Evolutionary conservation across 2,329 filamentous ascomycete species (phyloP).

Genomic region (Orbilia quercus): DNA sequence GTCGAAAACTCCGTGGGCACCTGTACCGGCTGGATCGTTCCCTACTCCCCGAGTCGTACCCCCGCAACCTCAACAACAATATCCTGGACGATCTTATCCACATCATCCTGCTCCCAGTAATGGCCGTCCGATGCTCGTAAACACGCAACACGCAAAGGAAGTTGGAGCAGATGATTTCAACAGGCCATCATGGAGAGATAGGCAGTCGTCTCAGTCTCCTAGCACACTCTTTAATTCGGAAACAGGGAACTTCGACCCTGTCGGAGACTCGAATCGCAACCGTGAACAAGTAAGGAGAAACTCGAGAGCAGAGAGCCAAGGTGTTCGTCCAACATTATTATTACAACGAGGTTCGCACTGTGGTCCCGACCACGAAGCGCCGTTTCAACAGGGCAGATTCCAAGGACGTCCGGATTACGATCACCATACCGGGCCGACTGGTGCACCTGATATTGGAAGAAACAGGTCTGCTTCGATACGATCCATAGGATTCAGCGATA

Average conservation of each 20-base stretch:
- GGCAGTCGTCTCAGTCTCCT: slow-evolving; percentile 40
- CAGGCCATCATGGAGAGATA: slow-evolving; percentile 47
- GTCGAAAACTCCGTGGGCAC: slow-evolving; percentile 50
- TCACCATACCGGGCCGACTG: slow-evolving; percentile 1
- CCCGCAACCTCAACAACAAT: slow-evolving; percentile 20
- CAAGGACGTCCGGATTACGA: slow-evolving; percentile 32
- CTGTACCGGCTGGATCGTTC: slow-evolving; percentile 44
- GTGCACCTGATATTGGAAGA: slow-evolving; percentile 36
- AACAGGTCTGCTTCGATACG: slow-evolving; percentile 40
- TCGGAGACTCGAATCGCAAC: slow-evolving; percentile 39
- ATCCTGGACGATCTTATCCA: slow-evolving; percentile 21
- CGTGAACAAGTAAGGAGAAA: slow-evolving; percentile 41
- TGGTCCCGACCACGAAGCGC: slow-evolving; percentile 33
- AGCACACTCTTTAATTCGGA: slow-evolving; percentile 52
- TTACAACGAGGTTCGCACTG: slow-evolving; percentile 21
- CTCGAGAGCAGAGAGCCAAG: slow-evolving; percentile 34
- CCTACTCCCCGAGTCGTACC: slow-evolving; percentile 31
- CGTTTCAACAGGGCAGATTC: slow-evolving; percentile 37
- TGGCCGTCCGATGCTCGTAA: slow-evolving; percentile 22
- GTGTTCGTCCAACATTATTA: slow-evolving; percentile 41
- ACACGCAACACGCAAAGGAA: slow-evolving; percentile 39
- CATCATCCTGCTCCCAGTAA: too few relatives aligned
- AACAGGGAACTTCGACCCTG: slow-evolving; percentile 47
- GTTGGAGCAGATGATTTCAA: slow-evolving; percentile 46
- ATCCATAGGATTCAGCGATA: slow-evolving; percentile 43